These are phyloP conservation scores for Amphicarpaea edgeworthii DNA, from an alignment of 306 rosid species.

Conservation along the genomic window DNA sequence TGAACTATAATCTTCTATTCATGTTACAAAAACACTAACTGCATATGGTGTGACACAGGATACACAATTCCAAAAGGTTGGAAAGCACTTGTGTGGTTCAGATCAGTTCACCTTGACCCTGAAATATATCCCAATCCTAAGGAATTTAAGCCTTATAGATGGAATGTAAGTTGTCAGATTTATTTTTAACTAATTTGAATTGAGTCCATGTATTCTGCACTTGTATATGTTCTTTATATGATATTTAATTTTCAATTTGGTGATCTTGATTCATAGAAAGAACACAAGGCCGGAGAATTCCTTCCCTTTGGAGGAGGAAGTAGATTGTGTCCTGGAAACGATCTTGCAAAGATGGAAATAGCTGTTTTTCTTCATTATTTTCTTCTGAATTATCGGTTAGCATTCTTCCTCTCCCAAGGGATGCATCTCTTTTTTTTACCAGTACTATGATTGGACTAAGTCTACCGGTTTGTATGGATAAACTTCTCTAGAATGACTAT, in stretches of 20 bases:
- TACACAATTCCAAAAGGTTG: conserved; percentile 85
- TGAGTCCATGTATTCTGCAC: background rate
- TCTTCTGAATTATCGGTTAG: conserved; percentile 70
- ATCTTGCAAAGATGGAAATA: conserved; percentile 75
- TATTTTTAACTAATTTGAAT: background rate
- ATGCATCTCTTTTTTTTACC: background rate
- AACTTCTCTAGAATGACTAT: too few species aligned
- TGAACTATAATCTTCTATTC: conserved; percentile 3
- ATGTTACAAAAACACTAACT: background rate
- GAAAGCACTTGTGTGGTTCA: conserved; percentile 89
- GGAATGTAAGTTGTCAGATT: conserved; percentile 68
- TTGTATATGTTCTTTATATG: background rate
- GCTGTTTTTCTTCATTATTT: conserved; percentile 83
- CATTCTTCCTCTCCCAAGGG: background rate
- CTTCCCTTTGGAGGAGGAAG: conserved; percentile 91
- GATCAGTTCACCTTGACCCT: conserved; percentile 82
- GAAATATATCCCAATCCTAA: conserved; percentile 78
- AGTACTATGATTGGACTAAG: background rate
- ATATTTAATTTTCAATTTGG: conserved; percentile 23
- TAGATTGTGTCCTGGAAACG: conserved; percentile 76
- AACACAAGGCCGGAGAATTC: conserved; percentile 79
- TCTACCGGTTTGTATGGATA: too few species aligned
- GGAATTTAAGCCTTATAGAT: conserved; percentile 83
- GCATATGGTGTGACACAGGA: conserved; percentile 56
- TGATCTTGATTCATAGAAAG: conserved; percentile 42